Percentiles rank a stretch among this genome's conserved stretches.
Evolutionary conservation across 768 basidiomycete genomes (phyloP).

Genomic region (Amanita polypyramis): DNA sequence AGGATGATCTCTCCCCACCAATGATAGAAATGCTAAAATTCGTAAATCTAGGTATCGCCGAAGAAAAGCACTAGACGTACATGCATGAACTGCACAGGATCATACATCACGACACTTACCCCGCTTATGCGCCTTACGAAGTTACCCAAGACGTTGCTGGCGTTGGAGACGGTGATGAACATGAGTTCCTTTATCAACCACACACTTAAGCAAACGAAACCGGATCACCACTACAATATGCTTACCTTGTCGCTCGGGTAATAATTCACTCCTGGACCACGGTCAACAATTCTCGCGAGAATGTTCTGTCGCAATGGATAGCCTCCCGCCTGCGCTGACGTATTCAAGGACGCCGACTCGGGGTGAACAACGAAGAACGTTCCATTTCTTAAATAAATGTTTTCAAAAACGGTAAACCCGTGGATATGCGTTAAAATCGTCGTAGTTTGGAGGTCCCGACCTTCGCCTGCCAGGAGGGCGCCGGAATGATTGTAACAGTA

Average conservation of each 20-base stretch:
- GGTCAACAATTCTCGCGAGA: slow-evolving; percentile 18
- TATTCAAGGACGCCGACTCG: slow-evolving; percentile 10
- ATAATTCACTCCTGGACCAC: slow-evolving; percentile 12
- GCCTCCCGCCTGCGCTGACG: slow-evolving; percentile 5
- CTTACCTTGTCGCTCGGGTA: slow-evolving; percentile 24
- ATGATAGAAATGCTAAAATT: slow-evolving; percentile 31
- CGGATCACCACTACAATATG: neutral
- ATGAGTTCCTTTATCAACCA: slow-evolving; percentile 14
- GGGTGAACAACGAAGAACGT: slow-evolving; percentile 56
- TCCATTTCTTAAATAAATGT: slow-evolving; percentile 65
- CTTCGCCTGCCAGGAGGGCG: neutral
- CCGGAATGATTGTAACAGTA: neutral
- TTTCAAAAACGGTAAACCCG: slow-evolving; percentile 71
- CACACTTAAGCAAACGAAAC: neutral
- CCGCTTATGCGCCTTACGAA: slow-evolving; percentile 13
- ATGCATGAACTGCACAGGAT: slow-evolving; percentile 16
- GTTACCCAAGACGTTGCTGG: slow-evolving; percentile 13
- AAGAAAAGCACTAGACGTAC: slow-evolving; percentile 10
- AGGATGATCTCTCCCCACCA: slow-evolving; percentile 39
- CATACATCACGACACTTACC: slow-evolving; percentile 16
- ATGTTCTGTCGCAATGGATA: slow-evolving; percentile 40
- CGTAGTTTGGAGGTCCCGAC: neutral
- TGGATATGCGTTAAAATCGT: slow-evolving; percentile 18
- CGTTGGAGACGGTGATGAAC: slow-evolving; percentile 15
- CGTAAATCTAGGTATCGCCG: neutral